Evolutionary conservation across 495 filamentous ascomycete genomes (phyloP).

Genomic region (Sabuloglossum arenarium): DNA sequence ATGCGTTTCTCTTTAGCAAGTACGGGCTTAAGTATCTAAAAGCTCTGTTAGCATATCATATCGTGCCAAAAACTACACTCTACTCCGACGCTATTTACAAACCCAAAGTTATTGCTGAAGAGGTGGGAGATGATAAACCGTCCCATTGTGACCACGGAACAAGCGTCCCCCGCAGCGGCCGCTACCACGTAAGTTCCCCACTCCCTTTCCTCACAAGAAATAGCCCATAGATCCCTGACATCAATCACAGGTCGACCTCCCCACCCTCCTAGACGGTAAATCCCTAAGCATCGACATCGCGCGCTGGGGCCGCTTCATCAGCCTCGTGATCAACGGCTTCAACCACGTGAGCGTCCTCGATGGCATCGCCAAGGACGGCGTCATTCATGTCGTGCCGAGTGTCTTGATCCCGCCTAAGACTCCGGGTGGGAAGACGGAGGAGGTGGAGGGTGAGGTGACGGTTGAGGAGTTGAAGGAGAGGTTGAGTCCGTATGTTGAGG

Average conservation of each 20-base stretch:
- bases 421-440: constrained; percentile 16
- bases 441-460: constrained; percentile 30
- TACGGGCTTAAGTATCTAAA: constrained; percentile 47
- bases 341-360: constrained; percentile 37
- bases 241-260: constrained; percentile 35
- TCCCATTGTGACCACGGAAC: constrained; percentile 4
- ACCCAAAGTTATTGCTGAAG: constrained; percentile 11
- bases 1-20: constrained; percentile 60
- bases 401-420: constrained; percentile 58
- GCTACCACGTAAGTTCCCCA: constrained; percentile 14
- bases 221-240: background rate
- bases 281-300: constrained; percentile 43
- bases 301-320: constrained; percentile 36
- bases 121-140: constrained; percentile 5
- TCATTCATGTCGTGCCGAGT: constrained; percentile 46
- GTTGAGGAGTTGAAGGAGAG: constrained; percentile 43
- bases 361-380: constrained; percentile 48
- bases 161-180: constrained; percentile 14
- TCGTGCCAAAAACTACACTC: constrained; percentile 51
- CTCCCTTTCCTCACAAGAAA: background rate
- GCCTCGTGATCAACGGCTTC: constrained; percentile 52
- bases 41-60: constrained; percentile 56
- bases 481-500: constrained; percentile 24
- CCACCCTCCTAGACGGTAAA: constrained; percentile 38
- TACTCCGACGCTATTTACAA: constrained; percentile 66